A percentile compares a stretch with the other conserved stretches of the same genome.
Conservation (phyloP, 495 filamentous ascomycete genomes). For the Aspergillus campestris region DNA sequence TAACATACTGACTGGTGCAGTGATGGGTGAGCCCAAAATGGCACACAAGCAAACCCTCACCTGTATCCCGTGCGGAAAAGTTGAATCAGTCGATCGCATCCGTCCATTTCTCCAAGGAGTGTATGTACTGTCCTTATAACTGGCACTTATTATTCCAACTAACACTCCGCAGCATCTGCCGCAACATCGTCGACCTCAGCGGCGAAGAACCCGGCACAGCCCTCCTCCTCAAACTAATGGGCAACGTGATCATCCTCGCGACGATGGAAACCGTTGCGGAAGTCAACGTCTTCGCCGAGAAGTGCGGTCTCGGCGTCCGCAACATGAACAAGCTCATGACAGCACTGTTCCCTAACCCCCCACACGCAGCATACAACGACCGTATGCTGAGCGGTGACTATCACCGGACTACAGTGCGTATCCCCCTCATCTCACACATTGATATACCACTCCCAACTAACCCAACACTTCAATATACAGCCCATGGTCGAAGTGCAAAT, state of each 20-base stretch:
- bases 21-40: constrained; percentile 2
- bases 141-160: not conserved
- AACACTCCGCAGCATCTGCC: not conserved
- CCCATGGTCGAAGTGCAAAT: constrained; percentile 4
- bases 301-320: not conserved
- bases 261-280: constrained; percentile 6
- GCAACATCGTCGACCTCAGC: constrained; percentile 3
- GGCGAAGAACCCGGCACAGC: constrained; percentile 1
- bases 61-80: not conserved
- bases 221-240: constrained; percentile 3
- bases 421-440: not conserved
- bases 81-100: not conserved
- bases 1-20: not conserved
- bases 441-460: not conserved
- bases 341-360: constrained; percentile 3
- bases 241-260: constrained; percentile 5
- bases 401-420: not conserved
- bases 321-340: constrained; percentile 5
- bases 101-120: not conserved
- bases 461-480: not conserved
- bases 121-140: not conserved
- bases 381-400: constrained; percentile 6
- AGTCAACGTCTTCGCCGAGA: constrained; percentile 2
- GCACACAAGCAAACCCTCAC: not conserved
- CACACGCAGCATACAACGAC: constrained; percentile 3